Evolutionary conservation across 352 stramenopile species (phyloP).

Genomic region (Pythium oligandrum): DNA sequence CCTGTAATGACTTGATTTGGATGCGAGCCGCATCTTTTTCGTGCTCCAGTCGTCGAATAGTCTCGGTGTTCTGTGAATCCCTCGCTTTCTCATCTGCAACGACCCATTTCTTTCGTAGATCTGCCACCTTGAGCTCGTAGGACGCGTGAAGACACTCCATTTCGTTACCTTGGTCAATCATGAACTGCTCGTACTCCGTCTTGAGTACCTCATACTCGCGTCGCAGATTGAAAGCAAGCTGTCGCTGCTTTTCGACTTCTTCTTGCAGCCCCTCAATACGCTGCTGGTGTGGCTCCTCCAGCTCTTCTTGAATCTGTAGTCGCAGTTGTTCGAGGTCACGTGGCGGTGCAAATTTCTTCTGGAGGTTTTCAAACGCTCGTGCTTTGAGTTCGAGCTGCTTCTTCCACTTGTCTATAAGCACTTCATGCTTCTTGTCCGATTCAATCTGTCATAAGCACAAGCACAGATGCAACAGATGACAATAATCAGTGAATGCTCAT

Average conservation of each 20-base stretch:
- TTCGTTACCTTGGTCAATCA: conserved; percentile 71
- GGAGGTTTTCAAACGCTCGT: conserved; percentile 71
- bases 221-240: conserved; percentile 58
- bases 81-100: conserved; percentile 34
- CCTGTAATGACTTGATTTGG: conserved; percentile 57
- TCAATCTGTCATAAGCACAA: conserved; percentile 37
- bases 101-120: conserved; percentile 51
- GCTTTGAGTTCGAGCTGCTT: conserved; percentile 80
- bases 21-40: conserved; percentile 41
- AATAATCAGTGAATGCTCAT: too few relatives aligned
- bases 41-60: conserved; percentile 48
- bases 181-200: conserved; percentile 83
- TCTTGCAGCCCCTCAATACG: conserved; percentile 53
- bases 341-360: conserved; percentile 78
- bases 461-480: background rate
- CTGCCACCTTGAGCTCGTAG: conserved; percentile 49
- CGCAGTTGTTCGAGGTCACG: conserved; percentile 78
- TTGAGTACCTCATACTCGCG: conserved; percentile 78
- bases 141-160: conserved; percentile 70
- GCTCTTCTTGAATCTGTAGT: conserved; percentile 79
- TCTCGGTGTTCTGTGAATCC: conserved; percentile 32
- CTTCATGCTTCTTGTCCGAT: conserved; percentile 76
- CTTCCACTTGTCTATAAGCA: conserved; percentile 81
- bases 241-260: conserved; percentile 68
- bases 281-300: conserved; percentile 72